Conservation (phyloP, 1,284 basidiomycete genomes). For the Cryptococcus sp. region DNA sequence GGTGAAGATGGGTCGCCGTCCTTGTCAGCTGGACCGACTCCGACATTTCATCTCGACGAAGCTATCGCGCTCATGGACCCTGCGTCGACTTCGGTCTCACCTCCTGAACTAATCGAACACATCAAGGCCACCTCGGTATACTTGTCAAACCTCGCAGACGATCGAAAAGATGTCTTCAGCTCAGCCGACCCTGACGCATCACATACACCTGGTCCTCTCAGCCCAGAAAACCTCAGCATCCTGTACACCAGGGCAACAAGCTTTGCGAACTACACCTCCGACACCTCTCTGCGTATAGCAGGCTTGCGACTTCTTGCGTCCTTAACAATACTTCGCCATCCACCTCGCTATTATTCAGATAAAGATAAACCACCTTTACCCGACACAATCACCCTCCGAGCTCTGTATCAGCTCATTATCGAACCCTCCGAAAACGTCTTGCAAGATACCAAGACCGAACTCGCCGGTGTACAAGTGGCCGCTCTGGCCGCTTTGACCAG, state of each 20-base stretch:
- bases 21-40: conserved; percentile 4
- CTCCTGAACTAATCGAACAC: conserved; percentile 14
- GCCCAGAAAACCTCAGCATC: conserved; percentile 24
- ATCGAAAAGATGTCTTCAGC: conserved; percentile 23
- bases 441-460: conserved; percentile 20
- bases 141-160: conserved; percentile 31
- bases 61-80: conserved; percentile 39
- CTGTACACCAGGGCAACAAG: conserved; percentile 36
- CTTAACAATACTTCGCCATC: conserved; percentile 34
- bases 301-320: conserved; percentile 44
- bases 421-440: conserved; percentile 17
- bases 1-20: not conserved
- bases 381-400: conserved; percentile 26
- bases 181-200: not conserved
- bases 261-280: conserved; percentile 28
- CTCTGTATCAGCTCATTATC: conserved; percentile 38
- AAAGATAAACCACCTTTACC: conserved; percentile 21
- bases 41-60: conserved; percentile 36
- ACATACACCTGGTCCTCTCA: conserved; percentile 6
- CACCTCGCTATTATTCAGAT: conserved; percentile 25
- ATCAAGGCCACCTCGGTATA: conserved; percentile 42
- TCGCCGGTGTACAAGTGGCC: conserved; percentile 42
- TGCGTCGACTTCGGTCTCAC: conserved; percentile 12
- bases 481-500: conserved; percentile 44
- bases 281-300: conserved; percentile 36